Evolutionary conservation across 768 basidiomycete genomes (phyloP).

Genomic region (Termitomyces sp.): DNA sequence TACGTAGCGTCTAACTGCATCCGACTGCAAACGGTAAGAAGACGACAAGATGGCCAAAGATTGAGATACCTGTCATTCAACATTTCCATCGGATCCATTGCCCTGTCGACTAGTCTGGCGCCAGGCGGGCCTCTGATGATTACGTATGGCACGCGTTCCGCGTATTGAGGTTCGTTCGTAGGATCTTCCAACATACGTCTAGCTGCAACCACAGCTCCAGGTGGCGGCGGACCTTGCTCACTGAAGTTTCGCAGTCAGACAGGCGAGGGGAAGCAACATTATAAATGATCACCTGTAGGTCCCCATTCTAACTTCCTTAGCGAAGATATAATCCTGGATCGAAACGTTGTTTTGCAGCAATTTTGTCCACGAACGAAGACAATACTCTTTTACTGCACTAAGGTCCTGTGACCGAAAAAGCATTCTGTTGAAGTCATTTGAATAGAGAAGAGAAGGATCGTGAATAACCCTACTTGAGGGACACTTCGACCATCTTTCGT

Average conservation of each 20-base stretch:
- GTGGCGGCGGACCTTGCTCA: constrained; percentile 79
- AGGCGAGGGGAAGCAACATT: not conserved
- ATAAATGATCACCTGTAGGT: constrained; percentile 67
- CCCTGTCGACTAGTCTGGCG: constrained; percentile 66
- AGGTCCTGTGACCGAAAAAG: constrained; percentile 89
- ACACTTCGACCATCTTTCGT: constrained; percentile 87
- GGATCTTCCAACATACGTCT: constrained; percentile 68
- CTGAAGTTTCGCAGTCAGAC: constrained; percentile 31
- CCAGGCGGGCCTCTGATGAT: constrained; percentile 64
- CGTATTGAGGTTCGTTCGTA: constrained; percentile 83
- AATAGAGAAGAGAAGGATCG: not conserved
- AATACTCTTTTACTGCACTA: constrained; percentile 85
- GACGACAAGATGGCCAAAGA: not conserved
- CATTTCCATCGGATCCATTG: constrained; percentile 67
- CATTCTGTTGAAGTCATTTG: constrained; percentile 43
- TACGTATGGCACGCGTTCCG: constrained; percentile 90
- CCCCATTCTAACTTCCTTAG: constrained; percentile 91
- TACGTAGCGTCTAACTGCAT: constrained; percentile 79
- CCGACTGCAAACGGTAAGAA: constrained; percentile 33
- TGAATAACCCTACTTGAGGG: constrained; percentile 63
- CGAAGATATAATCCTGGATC: constrained; percentile 91
- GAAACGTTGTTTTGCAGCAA: constrained; percentile 76
- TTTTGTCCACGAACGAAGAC: constrained; percentile 77
- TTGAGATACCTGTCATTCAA: constrained; percentile 51
- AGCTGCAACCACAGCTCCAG: constrained; percentile 87